These are phyloP conservation scores for Warburgia ugandensis DNA, from an alignment of 164 flowering plant species.

Conservation along the genomic window DNA sequence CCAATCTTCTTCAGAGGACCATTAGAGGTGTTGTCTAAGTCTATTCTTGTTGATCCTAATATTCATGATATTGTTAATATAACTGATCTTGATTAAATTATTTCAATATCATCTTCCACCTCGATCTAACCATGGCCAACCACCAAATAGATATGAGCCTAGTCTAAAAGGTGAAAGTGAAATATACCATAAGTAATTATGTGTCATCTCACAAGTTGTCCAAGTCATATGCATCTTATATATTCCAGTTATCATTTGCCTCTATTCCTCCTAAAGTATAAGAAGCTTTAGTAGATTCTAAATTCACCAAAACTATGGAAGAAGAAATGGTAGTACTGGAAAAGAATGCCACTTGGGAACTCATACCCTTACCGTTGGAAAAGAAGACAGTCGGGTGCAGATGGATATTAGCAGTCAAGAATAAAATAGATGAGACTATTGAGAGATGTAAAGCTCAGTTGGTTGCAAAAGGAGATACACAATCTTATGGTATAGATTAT, in stretches of 20 bases:
- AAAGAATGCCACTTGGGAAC: not conserved
- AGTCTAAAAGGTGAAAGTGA: not conserved
- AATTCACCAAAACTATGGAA: not conserved
- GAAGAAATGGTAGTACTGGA: not conserved
- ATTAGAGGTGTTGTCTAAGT: too few species aligned
- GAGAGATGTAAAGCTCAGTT: not conserved
- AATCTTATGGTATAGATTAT: not conserved
- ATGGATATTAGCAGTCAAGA: not conserved
- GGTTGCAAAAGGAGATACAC: not conserved
- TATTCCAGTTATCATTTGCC: too few species aligned
- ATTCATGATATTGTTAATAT: too few species aligned
- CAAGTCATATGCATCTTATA: too few species aligned
- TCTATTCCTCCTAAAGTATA: not conserved
- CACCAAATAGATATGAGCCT: slow-evolving; percentile 8
- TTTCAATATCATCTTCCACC: slow-evolving; percentile 1
- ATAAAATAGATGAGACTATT: not conserved
- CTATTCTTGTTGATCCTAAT: too few species aligned
- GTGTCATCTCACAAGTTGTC: too few species aligned
- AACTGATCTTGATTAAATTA: too few species aligned
- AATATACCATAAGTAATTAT: not conserved
- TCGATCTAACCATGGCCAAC: slow-evolving; percentile 5
- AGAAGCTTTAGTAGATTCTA: not conserved
- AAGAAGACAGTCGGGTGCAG: slow-evolving; percentile 2
- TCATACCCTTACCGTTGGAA: not conserved
- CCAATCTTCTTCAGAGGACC: too few species aligned